A percentile compares a stretch with the other conserved stretches of the same genome.
Evolutionary conservation across 140 eudicot species (phyloP).

Genomic region (Flaveria floridana): DNA sequence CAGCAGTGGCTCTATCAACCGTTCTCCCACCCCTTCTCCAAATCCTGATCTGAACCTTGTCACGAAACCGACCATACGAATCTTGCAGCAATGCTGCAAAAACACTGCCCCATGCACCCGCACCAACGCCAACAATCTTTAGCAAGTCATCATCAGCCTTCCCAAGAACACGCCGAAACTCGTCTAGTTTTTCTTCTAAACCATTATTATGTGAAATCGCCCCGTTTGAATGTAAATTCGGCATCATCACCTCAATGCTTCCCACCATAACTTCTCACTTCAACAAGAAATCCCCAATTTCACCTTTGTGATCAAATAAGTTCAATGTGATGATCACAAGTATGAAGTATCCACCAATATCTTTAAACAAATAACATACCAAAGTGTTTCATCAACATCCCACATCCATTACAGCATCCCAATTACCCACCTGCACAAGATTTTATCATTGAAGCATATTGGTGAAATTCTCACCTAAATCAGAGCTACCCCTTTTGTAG

Average conservation of each 20-base stretch:
- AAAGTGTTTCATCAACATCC: constrained; percentile 3
- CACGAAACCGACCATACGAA: constrained; percentile 42
- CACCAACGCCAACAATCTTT: constrained; percentile 81
- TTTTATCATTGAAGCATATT: not conserved
- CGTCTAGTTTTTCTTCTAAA: constrained; percentile 56
- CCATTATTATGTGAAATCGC: constrained; percentile 30
- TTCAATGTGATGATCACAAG: constrained; percentile 1
- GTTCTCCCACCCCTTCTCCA: constrained; percentile 37
- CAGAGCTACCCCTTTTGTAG: constrained; percentile 32
- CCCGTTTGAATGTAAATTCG: constrained; percentile 37
- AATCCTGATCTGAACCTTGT: constrained; percentile 37
- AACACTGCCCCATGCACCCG: constrained; percentile 98
- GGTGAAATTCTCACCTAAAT: constrained; percentile 42
- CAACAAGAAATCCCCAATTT: constrained; percentile 2
- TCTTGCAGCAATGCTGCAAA: constrained; percentile 84
- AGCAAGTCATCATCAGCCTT: constrained; percentile 72
- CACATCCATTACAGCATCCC: not conserved
- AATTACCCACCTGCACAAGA: constrained; percentile 17
- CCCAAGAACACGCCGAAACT: constrained; percentile 61
- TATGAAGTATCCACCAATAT: constrained; percentile 1
- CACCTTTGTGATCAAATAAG: constrained; percentile 1
- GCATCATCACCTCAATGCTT: constrained; percentile 31
- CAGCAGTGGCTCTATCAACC: constrained; percentile 48
- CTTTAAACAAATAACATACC: not conserved
- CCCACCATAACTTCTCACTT: constrained; percentile 28